Conservation (phyloP, 768 basidiomycete species). For the Gloeostereum incarnatum region DNA sequence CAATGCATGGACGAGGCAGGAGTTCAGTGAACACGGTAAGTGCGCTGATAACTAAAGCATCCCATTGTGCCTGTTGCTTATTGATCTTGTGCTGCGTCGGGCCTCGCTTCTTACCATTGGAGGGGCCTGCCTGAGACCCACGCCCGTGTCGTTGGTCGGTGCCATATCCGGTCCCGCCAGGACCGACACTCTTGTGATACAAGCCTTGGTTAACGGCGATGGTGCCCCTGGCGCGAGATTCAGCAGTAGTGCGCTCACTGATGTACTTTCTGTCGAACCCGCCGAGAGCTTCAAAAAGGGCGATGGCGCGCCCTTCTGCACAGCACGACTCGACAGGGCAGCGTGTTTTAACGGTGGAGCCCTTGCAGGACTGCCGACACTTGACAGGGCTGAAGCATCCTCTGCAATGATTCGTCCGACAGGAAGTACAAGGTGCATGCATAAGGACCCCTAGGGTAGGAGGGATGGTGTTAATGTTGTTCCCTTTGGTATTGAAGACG, state of each 20-base stretch:
- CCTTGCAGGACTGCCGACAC: slow-evolving; percentile 34
- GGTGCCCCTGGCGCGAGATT: slow-evolving; percentile 24
- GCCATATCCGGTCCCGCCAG: slow-evolving; percentile 44
- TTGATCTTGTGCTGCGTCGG: slow-evolving; percentile 4
- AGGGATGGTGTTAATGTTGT: slow-evolving; percentile 17
- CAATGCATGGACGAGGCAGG: slow-evolving; percentile 36
- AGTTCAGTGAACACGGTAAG: slow-evolving; percentile 28
- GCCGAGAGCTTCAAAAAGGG: slow-evolving; percentile 38
- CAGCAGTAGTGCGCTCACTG: slow-evolving; percentile 27
- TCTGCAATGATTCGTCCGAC: slow-evolving; percentile 36
- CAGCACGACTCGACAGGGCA: slow-evolving; percentile 35
- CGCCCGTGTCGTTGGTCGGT: slow-evolving; percentile 10
- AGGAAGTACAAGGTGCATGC: slow-evolving; percentile 32
- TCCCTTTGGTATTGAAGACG: too few relatives aligned
- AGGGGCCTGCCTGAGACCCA: neutral
- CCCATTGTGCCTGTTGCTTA: slow-evolving; percentile 23
- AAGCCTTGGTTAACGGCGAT: slow-evolving; percentile 16
- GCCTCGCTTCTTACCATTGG: too few relatives aligned
- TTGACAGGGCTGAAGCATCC: slow-evolving; percentile 32
- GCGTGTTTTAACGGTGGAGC: slow-evolving; percentile 16
- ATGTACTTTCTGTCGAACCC: slow-evolving; percentile 39
- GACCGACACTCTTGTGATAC: slow-evolving; percentile 27
- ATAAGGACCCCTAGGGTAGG: slow-evolving; percentile 23
- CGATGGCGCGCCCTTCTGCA: slow-evolving; percentile 37
- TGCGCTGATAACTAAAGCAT: slow-evolving; percentile 27